Evolutionary conservation across 345 rosid genomes (phyloP).

Genomic region (Sonneratia alba): DNA sequence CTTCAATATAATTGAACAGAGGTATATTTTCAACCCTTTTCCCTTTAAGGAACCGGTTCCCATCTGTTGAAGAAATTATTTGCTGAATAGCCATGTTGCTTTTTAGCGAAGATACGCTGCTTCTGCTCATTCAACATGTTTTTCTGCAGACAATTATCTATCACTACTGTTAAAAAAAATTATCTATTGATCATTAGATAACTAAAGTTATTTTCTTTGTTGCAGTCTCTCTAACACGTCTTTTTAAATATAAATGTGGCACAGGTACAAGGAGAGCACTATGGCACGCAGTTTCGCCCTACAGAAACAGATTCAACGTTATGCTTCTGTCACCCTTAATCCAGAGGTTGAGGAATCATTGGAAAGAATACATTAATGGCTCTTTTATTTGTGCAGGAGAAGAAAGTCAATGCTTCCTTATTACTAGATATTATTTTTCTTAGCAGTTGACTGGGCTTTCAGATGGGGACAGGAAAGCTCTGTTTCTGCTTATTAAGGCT

Average conservation of each 20-base stretch:
- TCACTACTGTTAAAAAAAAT: not conserved
- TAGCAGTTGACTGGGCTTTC: constrained; percentile 69
- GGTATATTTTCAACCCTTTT: constrained; percentile 30
- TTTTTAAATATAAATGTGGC: constrained; percentile 21
- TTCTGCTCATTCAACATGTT: not conserved
- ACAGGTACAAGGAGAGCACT: constrained; percentile 54
- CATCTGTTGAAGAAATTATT: not conserved
- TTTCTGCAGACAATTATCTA: not conserved
- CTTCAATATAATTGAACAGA: constrained; percentile 51
- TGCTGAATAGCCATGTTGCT: not conserved
- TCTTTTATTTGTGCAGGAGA: not conserved
- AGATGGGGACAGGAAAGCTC: constrained; percentile 52
- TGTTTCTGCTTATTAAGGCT: constrained; percentile 63
- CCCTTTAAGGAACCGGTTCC: not conserved
- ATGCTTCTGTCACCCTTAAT: constrained; percentile 61
- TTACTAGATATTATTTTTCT: constrained; percentile 5
- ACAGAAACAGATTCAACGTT: constrained; percentile 64
- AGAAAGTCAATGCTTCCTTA: not conserved
- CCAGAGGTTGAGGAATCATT: constrained; percentile 44
- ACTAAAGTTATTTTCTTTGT: not conserved
- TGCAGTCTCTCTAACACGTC: not conserved
- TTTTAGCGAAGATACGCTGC: not conserved
- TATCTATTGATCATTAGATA: not conserved
- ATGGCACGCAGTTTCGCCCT: constrained; percentile 47
- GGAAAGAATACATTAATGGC: not conserved